Evolutionary conservation across 106 monocot genomes (phyloP), one percentile per base, ranked within the genome.

Genomic region (Platanthera zijinensis): DNA sequence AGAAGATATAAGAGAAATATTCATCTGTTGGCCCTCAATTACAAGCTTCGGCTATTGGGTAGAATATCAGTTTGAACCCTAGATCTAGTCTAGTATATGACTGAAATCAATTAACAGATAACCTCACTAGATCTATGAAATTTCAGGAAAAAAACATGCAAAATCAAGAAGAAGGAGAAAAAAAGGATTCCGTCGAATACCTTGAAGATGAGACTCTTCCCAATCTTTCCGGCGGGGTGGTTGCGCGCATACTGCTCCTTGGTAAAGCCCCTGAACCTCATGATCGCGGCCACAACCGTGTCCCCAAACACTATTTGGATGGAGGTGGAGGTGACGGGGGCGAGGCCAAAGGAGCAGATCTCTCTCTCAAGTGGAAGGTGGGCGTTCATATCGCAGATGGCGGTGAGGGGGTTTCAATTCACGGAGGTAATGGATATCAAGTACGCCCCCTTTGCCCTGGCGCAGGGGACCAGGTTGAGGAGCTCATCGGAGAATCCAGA

Each of bases 151-250:
- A 32, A 32, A 32, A 2, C 32, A 32, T 32, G 52, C 52, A 52
- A 12, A 52, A 52, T 52, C 52, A 61, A 1, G 59, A 67, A 67
- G 66, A n/a, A n/a, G n/a, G n/a, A 13, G 4, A 59, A 59, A 59
- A 13, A 11, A 17, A 39, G 22, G 1, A 50, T 12, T 17, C 17
- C n/a, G n/a, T n/a, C n/a, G n/a, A n/a, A n/a, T n/a, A 95, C 91
- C 86, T 88, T 95, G 76, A 90, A 88, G 72, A 88, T 96, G 69
- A 96, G 96, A 77, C 85, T 85, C 78, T 96, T 96, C 39, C 96
- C 90, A 46, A 93, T 96, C 84, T 83, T 82, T 10, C 93, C 93
- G 1, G 93, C 90, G 0, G 93, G 92, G 70, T 96, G 92, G 57
- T 92, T 96, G 15, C 87, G 39, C 6, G 87, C 92, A 59, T 90